Base-by-base conservation (phyloP, 768 basidiomycete species). In the Leucogyrophana mollusca region DNA sequence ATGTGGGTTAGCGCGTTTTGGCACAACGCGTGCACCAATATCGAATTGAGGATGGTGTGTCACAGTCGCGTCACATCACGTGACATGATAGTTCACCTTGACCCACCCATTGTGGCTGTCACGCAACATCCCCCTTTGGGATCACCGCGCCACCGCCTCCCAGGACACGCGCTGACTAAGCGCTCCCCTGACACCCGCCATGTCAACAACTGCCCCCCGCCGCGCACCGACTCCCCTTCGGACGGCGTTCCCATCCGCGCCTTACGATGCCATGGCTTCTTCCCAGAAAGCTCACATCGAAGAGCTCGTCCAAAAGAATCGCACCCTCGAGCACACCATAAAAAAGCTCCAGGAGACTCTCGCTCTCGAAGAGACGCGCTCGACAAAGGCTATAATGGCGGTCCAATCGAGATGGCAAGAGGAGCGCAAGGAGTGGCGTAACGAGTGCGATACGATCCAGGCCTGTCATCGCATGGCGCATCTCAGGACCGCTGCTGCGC, bases 231-330 rank as follows among this genome's bases (percentile, higher is more conserved):
- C 48, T 18, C 48, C 48, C 21, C 18, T 50, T 25, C 32, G 46
- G 27, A 23, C 18, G 14, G n/a, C 47, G 25, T 16, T 33, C 22
- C 36, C 48, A 16, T 54, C 63, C 9, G 56, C 65, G 44, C 73
- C 64, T 27, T 62, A 62, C 34, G 71, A 70, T 23, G 73, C 80
- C 18, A 71, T 86, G 56, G 78, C 79, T 51, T 71, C 79, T 20
- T 74, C 82, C 4, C 78, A 84, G 59, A 81, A 81, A 49, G 65
- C 73, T 2, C 86, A 89, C 59, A 87, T 90, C 40, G 76, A 83
- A 40, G 85, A 90, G 34, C 78, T 90, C 43, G 83, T 87, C 2
- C 78, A 84, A 52, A 74, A 80, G 51, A 85, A 79, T 56, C 80
- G 80, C 20, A 77, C 76, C 0, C 73, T 87, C 43, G 84, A 87